Evolutionary conservation across 495 filamentous ascomycete genomes (phyloP), one percentile per base, ranked within the genome.

Genomic region (Tuber umbilicatum): DNA sequence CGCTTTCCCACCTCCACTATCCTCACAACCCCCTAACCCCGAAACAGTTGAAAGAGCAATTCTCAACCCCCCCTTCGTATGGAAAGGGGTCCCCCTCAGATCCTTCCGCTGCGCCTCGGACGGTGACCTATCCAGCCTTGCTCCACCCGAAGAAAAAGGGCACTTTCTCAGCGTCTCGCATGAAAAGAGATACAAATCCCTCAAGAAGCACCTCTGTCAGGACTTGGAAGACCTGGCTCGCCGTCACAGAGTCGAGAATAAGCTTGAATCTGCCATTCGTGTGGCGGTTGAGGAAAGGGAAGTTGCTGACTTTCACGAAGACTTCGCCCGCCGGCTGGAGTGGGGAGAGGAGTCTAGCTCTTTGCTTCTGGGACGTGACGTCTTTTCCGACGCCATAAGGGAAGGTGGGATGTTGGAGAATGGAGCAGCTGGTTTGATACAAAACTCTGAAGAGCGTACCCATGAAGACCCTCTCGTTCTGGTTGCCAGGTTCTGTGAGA

Each of bases 1-100:
- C 31, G 60, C 81, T 72, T 75, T 79, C 74, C 73, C 84, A 79
- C 73, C 82, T 70, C 72, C 81, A 76, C 75, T 81, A 17, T 78
- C 43, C 69, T 73, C 40, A 23, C 72, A 78, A 21, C 77, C 77
- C 1, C 77, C 77, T 23, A 47, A 76, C 35, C 75, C 76, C 14
- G 40, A n/a, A 37, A 40, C 60, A 39, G 71, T 78, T 19, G 37
- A 47, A 16, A 50, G 64, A 3, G 75, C 77, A 27, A 41, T 79
- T 31, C 78, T 76, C 45, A 79, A 35, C 12, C 77, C 77, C 12
- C 77, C 77, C 21, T 79, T 79, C 69, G 70, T 45, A 40, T 79
- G 77, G 77, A 79, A 78, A 9, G 77, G 76, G 1, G 3, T 78
- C 38, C 69, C 77, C 1, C 72, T 79, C 39, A 72, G 77, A 42